phyloP scores from a whole-genome alignment of 129 eudicot genomes.

The Gnaphalium uliginosum region DNA sequence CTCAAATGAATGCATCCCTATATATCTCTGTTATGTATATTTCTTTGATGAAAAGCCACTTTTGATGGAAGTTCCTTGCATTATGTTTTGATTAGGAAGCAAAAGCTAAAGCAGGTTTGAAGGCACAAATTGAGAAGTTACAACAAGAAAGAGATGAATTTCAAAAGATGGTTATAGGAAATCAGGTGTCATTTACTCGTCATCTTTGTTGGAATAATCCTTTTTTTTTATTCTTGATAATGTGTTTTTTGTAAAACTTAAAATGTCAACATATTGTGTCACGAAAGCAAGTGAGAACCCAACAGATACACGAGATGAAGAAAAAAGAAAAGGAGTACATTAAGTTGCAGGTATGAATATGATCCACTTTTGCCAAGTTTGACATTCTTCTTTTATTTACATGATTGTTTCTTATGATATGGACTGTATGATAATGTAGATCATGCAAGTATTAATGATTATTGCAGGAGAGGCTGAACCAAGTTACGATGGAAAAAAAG shows the following conservation, averaged over 20 bases:
- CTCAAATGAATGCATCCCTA: neutral
- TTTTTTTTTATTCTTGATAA: neutral
- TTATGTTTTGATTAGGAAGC: slow-evolving; percentile 60
- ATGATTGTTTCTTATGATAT: slow-evolving; percentile 3
- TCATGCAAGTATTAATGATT: neutral
- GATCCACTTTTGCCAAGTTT: neutral
- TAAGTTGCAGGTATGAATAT: slow-evolving; percentile 79
- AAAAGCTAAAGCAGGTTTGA: slow-evolving; percentile 72
- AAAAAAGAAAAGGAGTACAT: slow-evolving; percentile 87
- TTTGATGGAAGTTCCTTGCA: neutral
- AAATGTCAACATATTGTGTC: slow-evolving; percentile 4
- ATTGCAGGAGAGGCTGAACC: slow-evolving; percentile 73
- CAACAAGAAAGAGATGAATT: slow-evolving; percentile 93
- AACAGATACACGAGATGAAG: slow-evolving; percentile 95
- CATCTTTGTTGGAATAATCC: neutral
- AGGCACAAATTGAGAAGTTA: slow-evolving; percentile 83
- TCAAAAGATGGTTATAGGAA: slow-evolving; percentile 88
- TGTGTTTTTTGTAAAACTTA: neutral
- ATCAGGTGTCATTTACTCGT: slow-evolving; percentile 47
- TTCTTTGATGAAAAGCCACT: neutral
- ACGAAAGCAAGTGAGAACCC: slow-evolving; percentile 85
- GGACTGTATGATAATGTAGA: neutral
- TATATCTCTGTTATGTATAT: neutral
- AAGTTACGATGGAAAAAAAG: slow-evolving; percentile 91
- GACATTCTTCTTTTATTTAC: neutral